A percentile compares a stretch with the other conserved stretches of the same genome.
Conservation (phyloP, 75 land plant species). For the Cupressus sempervirens region DNA sequence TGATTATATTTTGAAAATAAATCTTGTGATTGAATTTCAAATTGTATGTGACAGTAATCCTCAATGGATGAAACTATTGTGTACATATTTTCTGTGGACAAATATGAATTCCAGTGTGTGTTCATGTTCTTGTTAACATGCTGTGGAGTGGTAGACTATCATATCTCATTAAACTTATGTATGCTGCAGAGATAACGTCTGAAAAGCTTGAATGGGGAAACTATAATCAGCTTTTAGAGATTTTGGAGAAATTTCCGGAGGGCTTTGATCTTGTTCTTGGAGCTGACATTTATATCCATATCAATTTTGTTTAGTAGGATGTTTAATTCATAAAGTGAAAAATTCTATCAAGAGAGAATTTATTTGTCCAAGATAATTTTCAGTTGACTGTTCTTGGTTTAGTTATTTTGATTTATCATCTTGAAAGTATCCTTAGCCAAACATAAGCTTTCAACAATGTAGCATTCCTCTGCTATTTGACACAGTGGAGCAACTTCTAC, state of each 20-base stretch:
- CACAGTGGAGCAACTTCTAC: conserved; percentile 59
- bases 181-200: conserved; percentile 46
- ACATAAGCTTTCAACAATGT: conserved; percentile 71
- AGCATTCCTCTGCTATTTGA: conserved; percentile 64
- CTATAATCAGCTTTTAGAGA: conserved; percentile 37
- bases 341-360: background rate
- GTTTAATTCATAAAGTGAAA: conserved; percentile 7
- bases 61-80: background rate
- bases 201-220: conserved; percentile 92
- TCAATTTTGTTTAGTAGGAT: background rate
- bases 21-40: background rate
- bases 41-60: background rate
- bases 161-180: conserved; percentile 1
- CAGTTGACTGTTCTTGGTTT: background rate
- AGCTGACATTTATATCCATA: conserved; percentile 93
- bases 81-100: background rate
- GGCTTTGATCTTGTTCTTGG: conserved; percentile 93
- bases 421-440: conserved; percentile 29
- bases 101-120: background rate
- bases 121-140: background rate
- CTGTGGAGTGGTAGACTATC: background rate
- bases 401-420: background rate
- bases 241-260: conserved; percentile 40
- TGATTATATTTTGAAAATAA: background rate
- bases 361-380: background rate